phyloP scores from a whole-genome alignment of 805 yeast species.

The Yamadazyma philogaea region DNA sequence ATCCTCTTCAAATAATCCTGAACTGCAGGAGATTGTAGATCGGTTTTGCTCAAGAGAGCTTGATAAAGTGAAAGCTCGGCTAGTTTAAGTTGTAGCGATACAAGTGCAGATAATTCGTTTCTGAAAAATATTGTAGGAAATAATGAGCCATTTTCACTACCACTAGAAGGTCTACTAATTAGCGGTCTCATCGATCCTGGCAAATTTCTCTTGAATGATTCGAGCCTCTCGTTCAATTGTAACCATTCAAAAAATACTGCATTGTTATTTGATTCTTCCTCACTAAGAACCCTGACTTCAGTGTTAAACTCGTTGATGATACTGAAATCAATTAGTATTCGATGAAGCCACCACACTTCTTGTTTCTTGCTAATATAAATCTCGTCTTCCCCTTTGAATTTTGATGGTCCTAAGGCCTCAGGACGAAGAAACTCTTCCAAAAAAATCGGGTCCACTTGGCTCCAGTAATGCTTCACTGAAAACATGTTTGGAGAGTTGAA shows the following conservation, averaged over 20 bases:
- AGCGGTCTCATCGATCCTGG: slow-evolving; percentile 32
- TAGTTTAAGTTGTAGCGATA: slow-evolving; percentile 28
- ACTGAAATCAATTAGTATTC: slow-evolving; percentile 26
- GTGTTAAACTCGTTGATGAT: slow-evolving; percentile 29
- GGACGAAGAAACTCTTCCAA: slow-evolving; percentile 20
- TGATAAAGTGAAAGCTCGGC: slow-evolving; percentile 30
- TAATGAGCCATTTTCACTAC: slow-evolving; percentile 11
- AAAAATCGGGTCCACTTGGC: slow-evolving; percentile 28
- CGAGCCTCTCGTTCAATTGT: slow-evolving; percentile 22
- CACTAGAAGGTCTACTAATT: slow-evolving; percentile 25
- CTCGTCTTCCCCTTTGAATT: slow-evolving; percentile 2
- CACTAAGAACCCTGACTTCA: slow-evolving; percentile 23
- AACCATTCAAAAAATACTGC: slow-evolving; percentile 25
- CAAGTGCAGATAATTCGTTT: slow-evolving; percentile 35
- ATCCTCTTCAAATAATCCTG: slow-evolving; percentile 21
- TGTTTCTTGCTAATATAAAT: slow-evolving; percentile 15
- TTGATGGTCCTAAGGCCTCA: not conserved
- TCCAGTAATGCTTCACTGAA: slow-evolving; percentile 32
- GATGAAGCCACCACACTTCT: slow-evolving; percentile 36
- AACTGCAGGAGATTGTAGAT: slow-evolving; percentile 15
- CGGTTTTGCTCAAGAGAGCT: slow-evolving; percentile 21
- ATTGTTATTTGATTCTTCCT: slow-evolving; percentile 24
- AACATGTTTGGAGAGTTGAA: slow-evolving; percentile 30
- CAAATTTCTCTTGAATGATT: slow-evolving; percentile 27
- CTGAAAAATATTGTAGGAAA: slow-evolving; percentile 35